Percentiles rank a stretch among this genome's conserved stretches.
Evolutionary conservation across 805 yeast species (phyloP).

Genomic region (Ogataea nakhonphanomensis): DNA sequence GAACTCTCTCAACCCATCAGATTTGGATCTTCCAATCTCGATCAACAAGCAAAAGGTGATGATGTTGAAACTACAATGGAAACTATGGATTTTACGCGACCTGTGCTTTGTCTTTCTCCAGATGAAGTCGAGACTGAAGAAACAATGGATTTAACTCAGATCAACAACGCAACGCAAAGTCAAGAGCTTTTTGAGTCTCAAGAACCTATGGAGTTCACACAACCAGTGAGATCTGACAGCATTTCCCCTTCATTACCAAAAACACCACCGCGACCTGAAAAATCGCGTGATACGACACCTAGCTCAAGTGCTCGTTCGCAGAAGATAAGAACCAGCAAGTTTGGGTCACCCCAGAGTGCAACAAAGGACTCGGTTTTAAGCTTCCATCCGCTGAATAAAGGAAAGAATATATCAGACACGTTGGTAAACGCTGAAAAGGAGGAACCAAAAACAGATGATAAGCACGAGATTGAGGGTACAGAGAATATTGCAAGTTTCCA

Average conservation of each 20-base stretch:
- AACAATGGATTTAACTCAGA: slow-evolving; percentile 5
- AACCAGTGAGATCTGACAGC: slow-evolving; percentile 9
- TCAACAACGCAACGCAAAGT: background rate
- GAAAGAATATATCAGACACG: slow-evolving; percentile 6
- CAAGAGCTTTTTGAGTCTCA: background rate
- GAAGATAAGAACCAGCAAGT: slow-evolving; percentile 18
- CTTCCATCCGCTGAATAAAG: slow-evolving; percentile 2
- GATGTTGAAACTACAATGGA: background rate
- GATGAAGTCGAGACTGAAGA: slow-evolving; percentile 1
- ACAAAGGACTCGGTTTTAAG: slow-evolving; percentile 8
- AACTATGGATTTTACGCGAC: slow-evolving; percentile 18
- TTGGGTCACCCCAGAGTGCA: slow-evolving; percentile 23
- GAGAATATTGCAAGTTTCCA: background rate
- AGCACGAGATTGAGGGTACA: background rate
- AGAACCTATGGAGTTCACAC: slow-evolving; percentile 19
- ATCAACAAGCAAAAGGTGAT: too few species aligned
- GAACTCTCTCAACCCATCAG: slow-evolving; percentile 12
- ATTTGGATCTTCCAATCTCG: too few species aligned
- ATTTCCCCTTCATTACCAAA: slow-evolving; percentile 1
- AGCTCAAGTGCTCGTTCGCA: slow-evolving; percentile 17
- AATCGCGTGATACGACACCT: slow-evolving; percentile 10
- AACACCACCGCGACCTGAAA: slow-evolving; percentile 11
- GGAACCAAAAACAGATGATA: background rate
- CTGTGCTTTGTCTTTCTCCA: background rate
- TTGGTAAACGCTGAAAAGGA: slow-evolving; percentile 1